Evolutionary conservation across 495 filamentous ascomycete genomes (phyloP), one percentile per base, ranked within the genome.

Genomic region (Podospora didyma): DNA sequence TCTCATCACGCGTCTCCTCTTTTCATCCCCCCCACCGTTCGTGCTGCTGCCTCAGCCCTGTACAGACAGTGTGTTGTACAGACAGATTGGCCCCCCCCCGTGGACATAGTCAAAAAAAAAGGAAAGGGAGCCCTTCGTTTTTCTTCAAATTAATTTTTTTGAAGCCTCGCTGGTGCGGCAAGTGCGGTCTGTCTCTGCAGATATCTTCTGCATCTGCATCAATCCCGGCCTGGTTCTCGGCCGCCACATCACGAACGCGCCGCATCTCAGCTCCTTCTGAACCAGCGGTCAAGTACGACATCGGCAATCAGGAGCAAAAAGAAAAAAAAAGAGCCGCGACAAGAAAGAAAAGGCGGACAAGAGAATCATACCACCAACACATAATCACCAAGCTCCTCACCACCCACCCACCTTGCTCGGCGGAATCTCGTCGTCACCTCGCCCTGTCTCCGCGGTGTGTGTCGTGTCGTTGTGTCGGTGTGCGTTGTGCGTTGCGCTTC

Each of bases 361-460:
- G n/a, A 14, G n/a, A 5, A 42, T 16, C 39, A 16, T 16, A 42
- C n/a, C 39, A 42, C 39, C 39, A 7, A 7, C 39, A 42, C 39
- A 16, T 31, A 4, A 9, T 31, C 26, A 3, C 9, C 26, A 9
- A 4, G 4, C 26, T 31, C 26, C 9, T 31, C 26, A 4, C 26
- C 26, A 4, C 26, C 39, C 12, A 7, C 39, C 12, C 12, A 4
- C 16, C 11, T 14, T 16, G 6, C 37, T 7, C 37, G 12, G 39
- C 12, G 12, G n/a, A 14, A 42, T 17, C 39, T 42, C 39, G 14
- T 42, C 5, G 39, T 42, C 39, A 42, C 39, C 39, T 42, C 39
- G 39, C 39, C 39, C 39, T 42, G 39, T 14, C 12, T 17, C 39
- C 39, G n/a, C 14, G 48, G 55, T 51, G 55, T 51, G 49, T 16